Evolutionary conservation across 495 filamentous ascomycete species (phyloP).

Genomic region (Penicillium lividum): DNA sequence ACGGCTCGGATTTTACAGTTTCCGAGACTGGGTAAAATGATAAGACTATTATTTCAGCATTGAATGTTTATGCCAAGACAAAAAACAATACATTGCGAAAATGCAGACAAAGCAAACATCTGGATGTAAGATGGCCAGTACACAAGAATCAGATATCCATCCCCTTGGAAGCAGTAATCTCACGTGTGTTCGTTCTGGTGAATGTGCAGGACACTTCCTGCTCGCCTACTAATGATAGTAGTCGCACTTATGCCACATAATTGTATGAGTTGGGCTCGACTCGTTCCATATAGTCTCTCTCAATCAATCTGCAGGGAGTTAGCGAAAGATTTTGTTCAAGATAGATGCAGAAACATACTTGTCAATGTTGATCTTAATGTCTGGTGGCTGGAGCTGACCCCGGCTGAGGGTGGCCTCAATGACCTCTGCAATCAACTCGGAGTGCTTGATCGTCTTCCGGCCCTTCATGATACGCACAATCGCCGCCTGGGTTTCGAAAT

Average conservation of each 20-base stretch:
- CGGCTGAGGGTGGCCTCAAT: constrained; percentile 85
- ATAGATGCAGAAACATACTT: constrained; percentile 59
- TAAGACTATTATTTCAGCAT: background rate
- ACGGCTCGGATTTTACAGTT: background rate
- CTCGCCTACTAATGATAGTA: background rate
- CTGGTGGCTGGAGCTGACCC: constrained; percentile 76
- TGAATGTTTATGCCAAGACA: background rate
- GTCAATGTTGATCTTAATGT: constrained; percentile 97
- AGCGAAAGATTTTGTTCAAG: constrained; percentile 4
- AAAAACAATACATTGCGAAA: background rate
- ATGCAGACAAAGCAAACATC: background rate
- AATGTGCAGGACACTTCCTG: background rate
- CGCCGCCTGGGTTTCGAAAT: constrained; percentile 95
- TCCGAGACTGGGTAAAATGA: background rate
- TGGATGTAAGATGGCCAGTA: background rate
- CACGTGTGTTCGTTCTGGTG: background rate
- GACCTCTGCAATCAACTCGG: constrained; percentile 79
- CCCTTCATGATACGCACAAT: constrained; percentile 98
- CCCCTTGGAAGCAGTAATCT: background rate
- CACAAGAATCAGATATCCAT: background rate
- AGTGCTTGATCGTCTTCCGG: constrained; percentile 79
- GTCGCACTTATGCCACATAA: constrained; percentile 69
- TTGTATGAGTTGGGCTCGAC: constrained; percentile 72
- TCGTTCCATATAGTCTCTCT: constrained; percentile 94
- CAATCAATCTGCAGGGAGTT: constrained; percentile 66